Evolutionary conservation across 2,329 filamentous ascomycete species (phyloP), one percentile per base, ranked within the genome.

Genomic region (Fusarium ramigenum): DNA sequence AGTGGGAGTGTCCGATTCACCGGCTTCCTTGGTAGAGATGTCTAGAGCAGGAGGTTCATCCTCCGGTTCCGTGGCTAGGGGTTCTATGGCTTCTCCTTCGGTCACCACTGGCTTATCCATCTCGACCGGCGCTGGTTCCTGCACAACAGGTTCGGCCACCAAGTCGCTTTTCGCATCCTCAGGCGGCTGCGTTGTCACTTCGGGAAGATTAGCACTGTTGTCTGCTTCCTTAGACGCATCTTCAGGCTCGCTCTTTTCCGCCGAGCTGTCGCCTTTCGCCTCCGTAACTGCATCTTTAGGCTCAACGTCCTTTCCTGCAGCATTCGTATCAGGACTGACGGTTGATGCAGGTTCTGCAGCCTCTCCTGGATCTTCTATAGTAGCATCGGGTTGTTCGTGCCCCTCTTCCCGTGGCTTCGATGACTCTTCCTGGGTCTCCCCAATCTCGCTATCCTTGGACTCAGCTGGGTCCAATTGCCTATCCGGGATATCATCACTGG

Each of bases 41-140:
- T 72, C 75, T 28, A 66, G 32, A n/a, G 50, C 12, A 36, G 32
- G 40, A 28, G 32, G 9, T 21, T 74, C 66, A 25, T 66, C 59
- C n/a, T 56, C 37, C 25, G 40, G 25, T 44, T 70, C 44, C 19
- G 40, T 60, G 32, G 28, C 37, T 37, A 19, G 37, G 47, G 57
- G n/a, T 42, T 44, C 59, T 15, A 57, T 37, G 16, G 28, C 59
- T 37, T 68, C 58, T 47, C 56, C 62, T 50, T 54, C 36, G 15
- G 37, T 25, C 36, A 53, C 32, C 11, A 50, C 53, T 16, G 53
- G 23, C 23, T 59, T 32, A 5, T 52, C 66, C 32, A 37, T 39
- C 42, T 70, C 42, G 18, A 37, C 16, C 25, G 49, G 28, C 7
- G 23, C 21, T 34, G 65, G 34, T 37, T 70, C 61, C 37, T 70